Base-by-base conservation (phyloP, 2,329 filamentous ascomycete genomes). In the Ophiostoma angusticollis region DNA sequence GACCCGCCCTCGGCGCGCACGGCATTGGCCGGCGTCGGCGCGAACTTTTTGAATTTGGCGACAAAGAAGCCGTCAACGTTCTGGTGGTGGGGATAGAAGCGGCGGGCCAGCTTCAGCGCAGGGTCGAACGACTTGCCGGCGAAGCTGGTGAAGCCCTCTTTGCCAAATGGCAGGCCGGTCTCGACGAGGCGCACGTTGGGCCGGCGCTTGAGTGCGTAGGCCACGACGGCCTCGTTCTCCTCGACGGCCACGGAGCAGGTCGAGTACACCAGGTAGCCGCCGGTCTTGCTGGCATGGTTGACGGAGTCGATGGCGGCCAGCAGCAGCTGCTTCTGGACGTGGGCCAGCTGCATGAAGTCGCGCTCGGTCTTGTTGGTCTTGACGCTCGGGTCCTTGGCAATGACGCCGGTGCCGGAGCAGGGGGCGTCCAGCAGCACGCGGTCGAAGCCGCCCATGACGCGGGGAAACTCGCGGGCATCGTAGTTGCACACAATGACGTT, bases 361-460 rank as follows among this genome's bases (percentile, higher is more conserved):
- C 80, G 80, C 57, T 93, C 85, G 9, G 84, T 93, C 70, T 96
- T 96, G 68, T 95, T 96, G 18, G 89, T 96, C 72, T 98, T 98
- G 50, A 98, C 86, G 48, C 81, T 85, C 23, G 89, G 76, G 61
- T 98, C 91, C 66, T 98, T 98, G 47, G 86, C 82, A 49, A 98
- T 98, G 54, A 98, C 91, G 52, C 91, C 91, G 1, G 91, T 98
- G 50, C 91, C 89, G 3, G 87, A 93, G 65, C 91, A 96, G 5
- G 91, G 91, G 1, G 86, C 87, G 63, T 98, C 87, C 42, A 96
- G 81, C 32, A 96, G 65, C 6, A 98, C 85, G 46, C 91, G 76
- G 59, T 98, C 91, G 47, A 98, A 98, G 11, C 91, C 91, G 43
- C 89, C 91, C 60, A 98, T 86, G 27, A 93, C 84, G 53, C 79